Evolutionary conservation across 1,284 basidiomycete species (phyloP).

Genomic region (Ceratobasidium sp.): DNA sequence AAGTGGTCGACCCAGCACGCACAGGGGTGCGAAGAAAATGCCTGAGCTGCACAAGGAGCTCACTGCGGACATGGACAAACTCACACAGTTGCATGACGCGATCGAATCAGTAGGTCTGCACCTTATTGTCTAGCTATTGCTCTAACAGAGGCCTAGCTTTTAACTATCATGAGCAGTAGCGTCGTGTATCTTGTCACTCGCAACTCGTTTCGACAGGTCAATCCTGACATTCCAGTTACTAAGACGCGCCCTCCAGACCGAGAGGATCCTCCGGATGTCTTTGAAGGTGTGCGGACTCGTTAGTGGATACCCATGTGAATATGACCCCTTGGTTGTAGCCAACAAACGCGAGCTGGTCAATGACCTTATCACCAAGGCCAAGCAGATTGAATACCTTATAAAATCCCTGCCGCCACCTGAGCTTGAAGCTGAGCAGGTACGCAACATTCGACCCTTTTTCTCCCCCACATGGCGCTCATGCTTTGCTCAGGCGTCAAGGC

Average conservation of each 20-base stretch:
- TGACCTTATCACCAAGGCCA: constrained; percentile 80
- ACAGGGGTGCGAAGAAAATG: constrained; percentile 34
- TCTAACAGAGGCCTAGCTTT: constrained; percentile 58
- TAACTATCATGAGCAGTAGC: constrained; percentile 80
- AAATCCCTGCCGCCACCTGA: constrained; percentile 75
- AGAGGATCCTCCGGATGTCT: constrained; percentile 70
- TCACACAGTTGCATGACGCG: constrained; percentile 86
- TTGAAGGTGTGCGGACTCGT: constrained; percentile 59
- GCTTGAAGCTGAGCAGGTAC: constrained; percentile 71
- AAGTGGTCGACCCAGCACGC: background rate
- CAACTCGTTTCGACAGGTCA: constrained; percentile 74
- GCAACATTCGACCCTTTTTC: constrained; percentile 44
- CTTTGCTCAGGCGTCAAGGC: constrained; percentile 62
- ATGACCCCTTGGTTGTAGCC: constrained; percentile 54
- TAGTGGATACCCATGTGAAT: background rate
- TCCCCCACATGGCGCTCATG: background rate
- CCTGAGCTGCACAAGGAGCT: constrained; percentile 44
- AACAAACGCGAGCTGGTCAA: constrained; percentile 80
- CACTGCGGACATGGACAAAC: constrained; percentile 70
- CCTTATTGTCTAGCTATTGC: background rate
- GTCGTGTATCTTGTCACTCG: constrained; percentile 76
- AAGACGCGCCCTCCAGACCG: constrained; percentile 73
- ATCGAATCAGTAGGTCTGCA: constrained; percentile 70
- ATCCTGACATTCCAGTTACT: constrained; percentile 72
- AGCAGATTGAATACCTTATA: constrained; percentile 82